These are phyloP conservation scores for Xerocomellus chrysenteron DNA, from an alignment of 768 basidiomycete genomes.

Conservation along the genomic window DNA sequence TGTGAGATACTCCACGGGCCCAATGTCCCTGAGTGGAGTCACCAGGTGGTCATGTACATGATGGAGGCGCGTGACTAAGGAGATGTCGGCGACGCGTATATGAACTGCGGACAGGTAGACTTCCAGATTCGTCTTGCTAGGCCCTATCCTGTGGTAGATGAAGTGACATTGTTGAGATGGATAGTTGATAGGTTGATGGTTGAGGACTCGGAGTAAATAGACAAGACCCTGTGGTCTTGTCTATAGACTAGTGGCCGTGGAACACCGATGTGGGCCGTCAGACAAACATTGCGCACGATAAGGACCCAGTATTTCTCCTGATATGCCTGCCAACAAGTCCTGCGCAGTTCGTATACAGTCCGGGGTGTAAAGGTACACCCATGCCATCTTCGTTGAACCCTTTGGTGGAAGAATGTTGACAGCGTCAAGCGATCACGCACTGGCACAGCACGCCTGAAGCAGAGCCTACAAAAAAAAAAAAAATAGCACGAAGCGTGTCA, in stretches of 20 bases:
- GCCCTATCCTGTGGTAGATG: background rate
- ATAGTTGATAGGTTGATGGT: background rate
- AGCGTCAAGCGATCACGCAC: no score
- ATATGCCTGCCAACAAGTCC: no score
- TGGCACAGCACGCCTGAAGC: background rate
- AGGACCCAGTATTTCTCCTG: no score
- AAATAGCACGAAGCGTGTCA: background rate
- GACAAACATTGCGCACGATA: no score
- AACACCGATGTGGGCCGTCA: no score
- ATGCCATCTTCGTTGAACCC: background rate
- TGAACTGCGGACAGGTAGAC: background rate
- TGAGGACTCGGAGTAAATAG: background rate
- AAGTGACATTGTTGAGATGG: background rate
- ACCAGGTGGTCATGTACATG: background rate
- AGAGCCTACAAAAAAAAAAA: background rate
- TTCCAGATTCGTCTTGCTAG: background rate
- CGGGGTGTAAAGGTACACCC: no score
- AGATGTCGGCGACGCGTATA: background rate
- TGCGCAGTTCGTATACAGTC: background rate
- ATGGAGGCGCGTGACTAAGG: background rate
- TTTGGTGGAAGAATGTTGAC: background rate
- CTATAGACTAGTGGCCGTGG: background rate
- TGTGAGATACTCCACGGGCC: background rate
- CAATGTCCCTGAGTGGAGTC: background rate
- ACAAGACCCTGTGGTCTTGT: no score